A percentile compares a stretch with the other conserved stretches of the same genome.
These are phyloP conservation scores for Lentinula edodes DNA, from an alignment of 768 basidiomycete species.

Conservation along the genomic window DNA sequence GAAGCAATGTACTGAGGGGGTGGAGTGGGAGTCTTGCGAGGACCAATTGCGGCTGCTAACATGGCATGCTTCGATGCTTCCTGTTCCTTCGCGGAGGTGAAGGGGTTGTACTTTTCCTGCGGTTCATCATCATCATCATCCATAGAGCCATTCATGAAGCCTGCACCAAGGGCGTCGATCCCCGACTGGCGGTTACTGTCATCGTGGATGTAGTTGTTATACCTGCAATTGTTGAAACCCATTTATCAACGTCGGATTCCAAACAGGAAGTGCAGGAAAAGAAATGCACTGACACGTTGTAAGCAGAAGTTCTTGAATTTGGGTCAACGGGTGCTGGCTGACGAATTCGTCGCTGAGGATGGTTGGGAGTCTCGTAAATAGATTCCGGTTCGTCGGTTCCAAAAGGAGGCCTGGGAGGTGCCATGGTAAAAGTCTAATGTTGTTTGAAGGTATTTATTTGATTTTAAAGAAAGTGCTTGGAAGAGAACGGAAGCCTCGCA, in stretches of 20 bases:
- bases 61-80: constrained; percentile 25
- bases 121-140: constrained; percentile 42
- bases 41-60: constrained; percentile 26
- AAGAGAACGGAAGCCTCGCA: constrained; percentile 27
- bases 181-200: constrained; percentile 44
- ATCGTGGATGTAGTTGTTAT: constrained; percentile 53
- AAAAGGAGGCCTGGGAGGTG: constrained; percentile 56
- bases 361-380: constrained; percentile 43
- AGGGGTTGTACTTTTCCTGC: constrained; percentile 18
- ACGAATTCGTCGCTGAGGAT: constrained; percentile 37
- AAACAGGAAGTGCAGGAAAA: not conserved
- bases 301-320: constrained; percentile 54
- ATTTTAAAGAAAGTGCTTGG: constrained; percentile 12
- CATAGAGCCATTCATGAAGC: constrained; percentile 37
- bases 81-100: constrained; percentile 10
- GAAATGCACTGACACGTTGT: constrained; percentile 54
- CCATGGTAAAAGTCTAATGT: constrained; percentile 20
- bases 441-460: constrained; percentile 16
- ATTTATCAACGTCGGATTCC: constrained; percentile 1
- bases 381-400: constrained; percentile 67
- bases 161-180: constrained; percentile 47
- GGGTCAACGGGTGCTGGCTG: constrained; percentile 43
- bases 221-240: constrained; percentile 32
- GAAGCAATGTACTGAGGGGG: constrained; percentile 48
- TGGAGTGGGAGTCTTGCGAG: constrained; percentile 18